Base-by-base conservation (phyloP, 495 filamentous ascomycete species). In the Aspergillus saccharolyticus region DNA sequence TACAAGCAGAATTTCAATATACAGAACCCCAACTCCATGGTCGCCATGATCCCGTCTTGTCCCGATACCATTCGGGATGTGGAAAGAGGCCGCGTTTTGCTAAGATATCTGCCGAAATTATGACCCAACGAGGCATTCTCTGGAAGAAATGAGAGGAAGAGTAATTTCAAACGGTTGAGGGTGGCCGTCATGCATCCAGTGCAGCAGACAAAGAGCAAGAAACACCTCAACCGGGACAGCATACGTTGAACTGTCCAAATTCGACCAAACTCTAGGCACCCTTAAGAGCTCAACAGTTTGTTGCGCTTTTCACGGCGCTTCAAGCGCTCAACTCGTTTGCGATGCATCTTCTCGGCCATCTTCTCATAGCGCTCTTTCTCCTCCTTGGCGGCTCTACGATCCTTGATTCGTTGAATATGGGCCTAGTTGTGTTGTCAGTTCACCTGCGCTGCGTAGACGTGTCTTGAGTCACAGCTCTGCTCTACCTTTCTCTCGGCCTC, bases 231-330 rank as follows among this genome's bases (percentile, higher is more conserved):
- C 33, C 33, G 28, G 12, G 42, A 22, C 14, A 16, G 49, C 22
- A 15, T 28, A 15, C 12, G 10, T 12, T 39, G 33, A 15, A 5
- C 33, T 15, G 12, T 39, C 33, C 7, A 15, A 12, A 12, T 5
- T 12, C 12, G 12, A 39, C 16, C 18, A 51, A 15, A 19, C 60
- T 14, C 48, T 56, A 58, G 18, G 52, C 56, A 22, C 25, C 47
- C 28, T 92, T 79, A 96, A 52, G 90, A 95, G 72, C 92, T 96
- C 64, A 97, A 72, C 64, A 95, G 74, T 78, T 97, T 97, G 74
- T 97, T 99, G 70, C 94, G 84, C 84, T 97, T 97, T 80, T 97
- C 94, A 70, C 90, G 85, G 68, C 91, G 81, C 85, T 89, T 96
- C 71, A 96, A 66, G 59, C 94, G 82, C 74, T 98, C 94, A 21